phyloP scores from a whole-genome alignment of 2,329 filamentous ascomycete species.

The Neurospora sp. region DNA sequence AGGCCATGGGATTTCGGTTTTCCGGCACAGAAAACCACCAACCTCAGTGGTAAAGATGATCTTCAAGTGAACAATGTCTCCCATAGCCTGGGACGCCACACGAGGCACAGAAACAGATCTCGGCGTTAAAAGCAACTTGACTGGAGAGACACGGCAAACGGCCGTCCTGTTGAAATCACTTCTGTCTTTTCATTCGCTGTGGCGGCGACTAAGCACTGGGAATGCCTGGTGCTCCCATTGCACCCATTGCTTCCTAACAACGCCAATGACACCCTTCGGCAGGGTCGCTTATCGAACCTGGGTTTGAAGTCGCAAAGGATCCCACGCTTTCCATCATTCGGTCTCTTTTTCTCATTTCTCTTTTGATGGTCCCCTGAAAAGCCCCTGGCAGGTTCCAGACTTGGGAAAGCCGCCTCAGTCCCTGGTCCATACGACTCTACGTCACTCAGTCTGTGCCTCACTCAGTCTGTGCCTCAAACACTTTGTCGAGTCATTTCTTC shows the following conservation, averaged over 20 bases:
- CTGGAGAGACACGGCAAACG: background rate
- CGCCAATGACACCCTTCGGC: background rate
- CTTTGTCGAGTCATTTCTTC: slow-evolving; percentile 11
- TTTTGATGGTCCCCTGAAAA: background rate
- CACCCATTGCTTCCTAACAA: background rate
- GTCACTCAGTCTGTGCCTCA: background rate
- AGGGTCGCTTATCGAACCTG: background rate
- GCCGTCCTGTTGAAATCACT: background rate
- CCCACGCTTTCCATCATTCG: background rate
- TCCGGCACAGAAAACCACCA: background rate
- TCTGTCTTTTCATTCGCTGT: background rate
- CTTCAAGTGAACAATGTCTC: background rate
- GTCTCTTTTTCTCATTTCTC: background rate
- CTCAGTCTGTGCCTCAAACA: background rate
- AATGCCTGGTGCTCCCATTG: background rate
- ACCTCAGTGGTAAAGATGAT: background rate
- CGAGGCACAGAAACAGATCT: background rate
- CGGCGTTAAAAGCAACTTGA: background rate
- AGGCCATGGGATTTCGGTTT: background rate
- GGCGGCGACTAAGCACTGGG: background rate
- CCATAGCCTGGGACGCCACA: background rate
- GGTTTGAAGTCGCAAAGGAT: background rate
- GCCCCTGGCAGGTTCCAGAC: background rate
- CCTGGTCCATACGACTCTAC: background rate
- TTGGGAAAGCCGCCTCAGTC: background rate